These are phyloP conservation scores for Limonium bicolor DNA, from an alignment of 148 eudicot species.

Conservation along the genomic window DNA sequence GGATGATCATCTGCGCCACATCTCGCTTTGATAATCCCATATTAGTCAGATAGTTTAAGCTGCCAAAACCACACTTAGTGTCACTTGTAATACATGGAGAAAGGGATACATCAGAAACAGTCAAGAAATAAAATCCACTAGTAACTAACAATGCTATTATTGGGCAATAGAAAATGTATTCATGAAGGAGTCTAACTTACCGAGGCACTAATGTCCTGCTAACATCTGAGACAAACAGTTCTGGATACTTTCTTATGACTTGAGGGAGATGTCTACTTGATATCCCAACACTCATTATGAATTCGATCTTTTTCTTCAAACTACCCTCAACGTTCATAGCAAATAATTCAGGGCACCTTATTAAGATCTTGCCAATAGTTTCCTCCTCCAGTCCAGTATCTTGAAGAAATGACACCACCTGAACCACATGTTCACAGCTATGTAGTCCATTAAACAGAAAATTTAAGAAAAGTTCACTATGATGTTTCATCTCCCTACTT, in stretches of 20 bases:
- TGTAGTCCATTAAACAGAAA: too few species aligned
- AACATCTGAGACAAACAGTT: conserved; percentile 51
- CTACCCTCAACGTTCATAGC: conserved; percentile 35
- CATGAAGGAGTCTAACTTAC: conserved; percentile 21
- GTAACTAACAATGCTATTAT: too few species aligned
- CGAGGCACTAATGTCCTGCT: conserved; percentile 47
- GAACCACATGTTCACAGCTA: too few species aligned
- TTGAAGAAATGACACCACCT: conserved; percentile 61
- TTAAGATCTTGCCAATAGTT: conserved; percentile 29
- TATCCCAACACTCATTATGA: conserved; percentile 40
- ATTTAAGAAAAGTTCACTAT: too few species aligned
- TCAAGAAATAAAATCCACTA: background rate
- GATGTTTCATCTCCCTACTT: too few species aligned
- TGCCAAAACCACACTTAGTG: conserved; percentile 12
- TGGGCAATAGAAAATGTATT: too few species aligned
- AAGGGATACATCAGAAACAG: background rate
- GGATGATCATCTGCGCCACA: conserved; percentile 51
- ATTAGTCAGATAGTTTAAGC: conserved; percentile 45
- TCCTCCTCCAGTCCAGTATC: conserved; percentile 49
- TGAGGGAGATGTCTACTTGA: conserved; percentile 39
- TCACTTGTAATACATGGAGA: too few species aligned
- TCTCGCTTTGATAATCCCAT: conserved; percentile 42
- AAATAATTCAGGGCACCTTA: conserved; percentile 73
- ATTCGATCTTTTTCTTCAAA: conserved; percentile 49
- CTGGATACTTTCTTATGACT: conserved; percentile 73